Base-by-base conservation (phyloP, 2,329 filamentous ascomycete genomes). In the Arthroderma uncinatum region DNA sequence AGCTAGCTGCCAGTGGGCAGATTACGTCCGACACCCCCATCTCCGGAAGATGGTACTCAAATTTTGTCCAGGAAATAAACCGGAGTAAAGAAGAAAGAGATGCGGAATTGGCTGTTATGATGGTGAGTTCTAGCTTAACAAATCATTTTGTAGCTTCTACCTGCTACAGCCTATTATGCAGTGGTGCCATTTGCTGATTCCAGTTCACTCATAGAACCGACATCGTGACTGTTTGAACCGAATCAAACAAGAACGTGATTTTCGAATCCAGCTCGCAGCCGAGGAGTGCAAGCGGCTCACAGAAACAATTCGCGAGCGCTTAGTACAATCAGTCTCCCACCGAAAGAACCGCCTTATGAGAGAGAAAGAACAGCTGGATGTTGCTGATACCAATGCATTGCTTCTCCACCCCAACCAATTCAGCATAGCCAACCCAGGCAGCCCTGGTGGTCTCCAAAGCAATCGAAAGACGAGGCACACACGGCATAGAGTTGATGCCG, bases 21-120 rank as follows among this genome's bases (percentile, higher is more conserved):
- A 87, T 67, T 68, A 88, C 85, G 55, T 86, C 87, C 74, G 89
- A 84, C 63, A 82, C 81, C 68, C 78, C 77, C 33, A 70, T 82
- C 63, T 79, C 89, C 34, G 93, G 93, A 1, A 88, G 85, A 65
- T 83, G 86, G 67, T 96, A 95, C 70, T 80, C 85, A 59, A 84
- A 89, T 63, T 97, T 94, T 74, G 83, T 93, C 19, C 82, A 89
- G 63, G 84, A 92, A 60, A 82, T 96, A 56, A 94, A 96, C 68
- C 86, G 94, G 70, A 81, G 89, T 6, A 84, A 95, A 63, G 91
- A 97, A 71, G 82, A 89, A 66, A 82, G 89, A 64, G 93, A 98
- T 75, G 84, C 87, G 62, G 84, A 91, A 64, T 74, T 97, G 67
- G 85, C 87, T 5, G 82, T 85, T 67, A 81, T 95, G 63, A 86